Evolutionary conservation across 1,284 basidiomycete genomes (phyloP).

Genomic region (Cutaneotrichosporon cavernicola): DNA sequence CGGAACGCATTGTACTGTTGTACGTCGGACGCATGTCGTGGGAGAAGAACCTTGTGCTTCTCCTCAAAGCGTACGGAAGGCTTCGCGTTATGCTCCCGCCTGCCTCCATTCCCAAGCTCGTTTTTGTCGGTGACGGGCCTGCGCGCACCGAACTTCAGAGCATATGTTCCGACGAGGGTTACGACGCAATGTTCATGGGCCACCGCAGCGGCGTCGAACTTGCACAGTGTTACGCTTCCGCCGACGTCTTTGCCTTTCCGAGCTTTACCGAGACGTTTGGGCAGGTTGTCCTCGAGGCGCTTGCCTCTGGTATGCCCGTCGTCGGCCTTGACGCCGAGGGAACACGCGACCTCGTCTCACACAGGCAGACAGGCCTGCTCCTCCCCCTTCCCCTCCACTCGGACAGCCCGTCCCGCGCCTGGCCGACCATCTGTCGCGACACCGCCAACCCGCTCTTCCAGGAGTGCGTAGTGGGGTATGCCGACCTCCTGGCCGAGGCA

Average conservation of each 20-base stretch:
- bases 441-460: conserved; percentile 46
- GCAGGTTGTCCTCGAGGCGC: conserved; percentile 61
- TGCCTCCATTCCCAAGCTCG: conserved; percentile 54
- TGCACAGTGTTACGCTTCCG: conserved; percentile 57
- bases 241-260: conserved; percentile 60
- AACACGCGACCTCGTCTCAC: conserved; percentile 59
- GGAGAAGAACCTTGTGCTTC: conserved; percentile 62
- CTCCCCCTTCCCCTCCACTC: conserved; percentile 41
- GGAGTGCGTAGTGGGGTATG: conserved; percentile 53
- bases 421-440: conserved; percentile 49
- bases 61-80: conserved; percentile 56
- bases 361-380: conserved; percentile 55
- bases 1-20: conserved; percentile 43
- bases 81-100: conserved; percentile 37
- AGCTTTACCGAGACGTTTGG: conserved; percentile 60
- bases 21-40: conserved; percentile 56
- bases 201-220: conserved; percentile 54
- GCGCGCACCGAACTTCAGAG: conserved; percentile 56
- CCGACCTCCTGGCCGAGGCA: conserved; percentile 51
- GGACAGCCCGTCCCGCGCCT: conserved; percentile 24
- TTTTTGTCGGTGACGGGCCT: conserved; percentile 61
- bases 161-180: conserved; percentile 53
- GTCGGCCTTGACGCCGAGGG: conserved; percentile 61
- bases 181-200: conserved; percentile 59
- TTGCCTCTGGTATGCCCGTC: conserved; percentile 60